phyloP scores from a whole-genome alignment of 768 basidiomycete genomes.

The Lyophyllum shimeji region DNA sequence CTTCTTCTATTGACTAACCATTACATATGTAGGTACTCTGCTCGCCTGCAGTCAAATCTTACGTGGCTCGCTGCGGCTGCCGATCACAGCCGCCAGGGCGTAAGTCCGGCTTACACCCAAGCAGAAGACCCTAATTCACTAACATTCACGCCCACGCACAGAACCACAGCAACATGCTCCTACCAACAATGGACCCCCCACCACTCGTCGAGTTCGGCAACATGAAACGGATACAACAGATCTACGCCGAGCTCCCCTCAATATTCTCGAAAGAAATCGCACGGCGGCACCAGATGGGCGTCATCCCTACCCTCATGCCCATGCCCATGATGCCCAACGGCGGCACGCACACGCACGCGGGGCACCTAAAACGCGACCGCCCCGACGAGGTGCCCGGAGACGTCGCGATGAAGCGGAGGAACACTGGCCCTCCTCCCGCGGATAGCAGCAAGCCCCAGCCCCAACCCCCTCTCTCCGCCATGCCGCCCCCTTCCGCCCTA shows the following conservation, averaged over 20 bases:
- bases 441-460: too few species aligned
- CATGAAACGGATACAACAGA: constrained; percentile 58
- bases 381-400: constrained; percentile 45
- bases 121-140: too few species aligned
- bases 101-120: constrained; percentile 26
- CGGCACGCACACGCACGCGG: too few species aligned
- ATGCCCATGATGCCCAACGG: not conserved
- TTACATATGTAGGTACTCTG: constrained; percentile 50
- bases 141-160: constrained; percentile 1
- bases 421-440: too few species aligned
- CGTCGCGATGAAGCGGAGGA: constrained; percentile 58
- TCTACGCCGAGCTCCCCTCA: constrained; percentile 60
- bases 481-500: constrained; percentile 42
- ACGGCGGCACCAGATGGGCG: constrained; percentile 37
- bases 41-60: constrained; percentile 68
- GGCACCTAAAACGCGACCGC: constrained; percentile 60
- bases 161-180: constrained; percentile 35
- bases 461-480: constrained; percentile 33
- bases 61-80: constrained; percentile 70
- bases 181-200: constrained; percentile 59
- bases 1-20: not conserved
- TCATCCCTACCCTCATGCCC: constrained; percentile 13
- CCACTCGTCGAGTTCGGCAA: constrained; percentile 45
- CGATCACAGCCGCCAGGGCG: constrained; percentile 51
- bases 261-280: constrained; percentile 65